Percentiles rank a stretch among this genome's conserved stretches.
Evolutionary conservation across 768 basidiomycete genomes (phyloP).

Genomic region (Leccinum subgranulosum): DNA sequence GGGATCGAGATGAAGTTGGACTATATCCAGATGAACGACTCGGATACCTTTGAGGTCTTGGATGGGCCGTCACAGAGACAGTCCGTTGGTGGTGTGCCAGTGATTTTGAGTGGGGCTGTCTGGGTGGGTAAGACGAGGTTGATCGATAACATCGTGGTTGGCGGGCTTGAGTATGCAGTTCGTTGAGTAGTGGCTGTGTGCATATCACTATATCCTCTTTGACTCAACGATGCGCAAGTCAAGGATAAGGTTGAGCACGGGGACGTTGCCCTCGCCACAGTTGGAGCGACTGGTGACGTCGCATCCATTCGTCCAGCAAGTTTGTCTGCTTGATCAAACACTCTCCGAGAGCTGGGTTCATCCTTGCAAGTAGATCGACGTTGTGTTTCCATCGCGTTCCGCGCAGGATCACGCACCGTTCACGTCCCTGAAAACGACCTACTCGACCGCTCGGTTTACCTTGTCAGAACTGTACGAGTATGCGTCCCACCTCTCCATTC

Average conservation of each 20-base stretch:
- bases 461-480: constrained; percentile 44
- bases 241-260: constrained; percentile 16
- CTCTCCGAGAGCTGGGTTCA: not conserved
- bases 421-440: constrained; percentile 39
- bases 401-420: constrained; percentile 40
- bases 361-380: constrained; percentile 49
- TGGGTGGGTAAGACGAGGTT: constrained; percentile 85
- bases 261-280: constrained; percentile 25
- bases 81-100: constrained; percentile 32
- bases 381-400: constrained; percentile 51
- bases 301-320: constrained; percentile 57
- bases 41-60: constrained; percentile 68
- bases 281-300: constrained; percentile 34
- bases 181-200: constrained; percentile 19
- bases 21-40: constrained; percentile 88
- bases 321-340: constrained; percentile 20
- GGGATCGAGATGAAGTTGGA: constrained; percentile 64
- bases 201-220: not conserved
- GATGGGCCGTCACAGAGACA: constrained; percentile 29
- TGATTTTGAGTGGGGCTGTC: constrained; percentile 82
- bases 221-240: constrained; percentile 12
- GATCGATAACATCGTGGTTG: constrained; percentile 90
- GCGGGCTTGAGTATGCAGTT: constrained; percentile 32
- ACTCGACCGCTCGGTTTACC: constrained; percentile 41
- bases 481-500: constrained; percentile 23